These are phyloP conservation scores for Epichloe typhina DNA, from an alignment of 2,329 filamentous ascomycete genomes.

Conservation along the genomic window DNA sequence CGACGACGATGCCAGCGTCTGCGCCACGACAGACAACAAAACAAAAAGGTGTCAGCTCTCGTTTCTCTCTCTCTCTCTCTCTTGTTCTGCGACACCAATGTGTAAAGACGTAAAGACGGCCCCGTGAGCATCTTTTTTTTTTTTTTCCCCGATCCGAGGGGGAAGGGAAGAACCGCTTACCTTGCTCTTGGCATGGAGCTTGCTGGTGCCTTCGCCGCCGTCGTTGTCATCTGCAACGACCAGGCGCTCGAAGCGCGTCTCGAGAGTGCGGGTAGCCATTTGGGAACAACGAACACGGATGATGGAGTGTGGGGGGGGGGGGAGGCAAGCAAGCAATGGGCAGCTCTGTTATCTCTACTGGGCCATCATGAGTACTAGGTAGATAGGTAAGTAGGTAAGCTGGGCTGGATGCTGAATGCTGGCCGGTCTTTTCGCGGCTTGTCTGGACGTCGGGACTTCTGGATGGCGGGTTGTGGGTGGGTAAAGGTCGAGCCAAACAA, in stretches of 20 bases:
- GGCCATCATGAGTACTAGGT: background rate
- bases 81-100: background rate
- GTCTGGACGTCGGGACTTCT: background rate
- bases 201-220: constrained; percentile 30
- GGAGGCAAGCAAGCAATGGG: background rate
- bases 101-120: background rate
- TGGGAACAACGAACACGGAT: background rate
- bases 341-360: background rate
- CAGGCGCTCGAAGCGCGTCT: constrained; percentile 80
- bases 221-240: constrained; percentile 85
- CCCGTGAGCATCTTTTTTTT: background rate
- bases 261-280: constrained; percentile 67
- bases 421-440: background rate
- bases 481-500: background rate
- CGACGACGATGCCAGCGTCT: constrained; percentile 18
- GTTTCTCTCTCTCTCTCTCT: background rate
- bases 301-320: background rate
- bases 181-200: constrained; percentile 60
- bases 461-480: constrained; percentile 1
- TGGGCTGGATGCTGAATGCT: background rate
- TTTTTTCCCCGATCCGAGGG: background rate
- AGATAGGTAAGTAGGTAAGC: background rate
- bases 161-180: constrained; percentile 30
- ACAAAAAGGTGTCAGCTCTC: background rate
- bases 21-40: background rate